These are phyloP conservation scores for Avicennia marina DNA, from an alignment of 257 asterid genomes.

Conservation along the genomic window DNA sequence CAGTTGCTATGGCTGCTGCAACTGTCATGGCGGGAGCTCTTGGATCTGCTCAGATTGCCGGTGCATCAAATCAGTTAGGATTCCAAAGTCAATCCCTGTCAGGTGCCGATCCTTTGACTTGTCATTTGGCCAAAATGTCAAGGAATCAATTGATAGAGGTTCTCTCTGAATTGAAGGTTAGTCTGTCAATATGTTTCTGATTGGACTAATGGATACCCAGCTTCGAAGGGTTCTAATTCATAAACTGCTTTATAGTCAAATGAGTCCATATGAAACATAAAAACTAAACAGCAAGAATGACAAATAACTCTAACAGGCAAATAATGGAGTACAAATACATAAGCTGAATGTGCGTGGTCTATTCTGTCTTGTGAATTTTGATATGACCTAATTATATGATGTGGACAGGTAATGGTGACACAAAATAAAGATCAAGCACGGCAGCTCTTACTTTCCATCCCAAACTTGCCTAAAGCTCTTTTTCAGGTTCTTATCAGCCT, in stretches of 20 bases:
- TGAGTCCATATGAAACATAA: background rate
- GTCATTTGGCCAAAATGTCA: constrained; percentile 81
- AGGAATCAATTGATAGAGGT: constrained; percentile 70
- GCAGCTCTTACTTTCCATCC: constrained; percentile 56
- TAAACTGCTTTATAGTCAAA: too few species aligned
- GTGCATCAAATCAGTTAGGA: constrained; percentile 38
- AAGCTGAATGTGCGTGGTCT: too few species aligned
- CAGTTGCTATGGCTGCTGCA: constrained; percentile 82
- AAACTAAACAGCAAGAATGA: background rate
- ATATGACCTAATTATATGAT: constrained; percentile 12
- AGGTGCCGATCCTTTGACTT: constrained; percentile 77
- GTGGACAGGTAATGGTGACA: constrained; percentile 71
- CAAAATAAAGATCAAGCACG: constrained; percentile 81
- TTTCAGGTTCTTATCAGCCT: constrained; percentile 59
- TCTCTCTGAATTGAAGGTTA: constrained; percentile 70
- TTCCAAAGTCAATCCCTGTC: constrained; percentile 33
- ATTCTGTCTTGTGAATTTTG: too few species aligned
- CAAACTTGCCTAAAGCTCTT: constrained; percentile 75
- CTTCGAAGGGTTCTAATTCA: too few species aligned
- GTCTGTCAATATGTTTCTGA: constrained; percentile 19
- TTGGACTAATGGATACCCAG: constrained; percentile 1
- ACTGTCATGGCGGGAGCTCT: constrained; percentile 84
- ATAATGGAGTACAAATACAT: background rate
- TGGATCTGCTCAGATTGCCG: constrained; percentile 64
- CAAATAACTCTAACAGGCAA: background rate